These are phyloP conservation scores for Ophiocordyceps australis DNA, from an alignment of 2,329 filamentous ascomycete species.

Conservation along the genomic window DNA sequence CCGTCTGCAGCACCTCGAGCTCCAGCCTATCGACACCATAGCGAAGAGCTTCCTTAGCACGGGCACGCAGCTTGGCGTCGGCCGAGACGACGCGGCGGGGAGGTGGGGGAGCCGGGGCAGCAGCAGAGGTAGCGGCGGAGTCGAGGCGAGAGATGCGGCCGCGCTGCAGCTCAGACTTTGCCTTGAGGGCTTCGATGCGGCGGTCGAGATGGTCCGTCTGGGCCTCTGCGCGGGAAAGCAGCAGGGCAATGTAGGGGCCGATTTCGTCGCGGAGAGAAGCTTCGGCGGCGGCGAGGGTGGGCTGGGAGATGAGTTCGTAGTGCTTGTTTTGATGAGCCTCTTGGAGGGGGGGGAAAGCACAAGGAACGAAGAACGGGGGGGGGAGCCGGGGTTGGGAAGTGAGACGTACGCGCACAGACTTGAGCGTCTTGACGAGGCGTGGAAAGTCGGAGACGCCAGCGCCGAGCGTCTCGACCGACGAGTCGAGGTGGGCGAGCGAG, in stretches of 20 bases:
- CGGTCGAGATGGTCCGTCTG: constrained; percentile 70
- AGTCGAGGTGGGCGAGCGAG: constrained; percentile 42
- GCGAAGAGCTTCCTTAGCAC: constrained; percentile 63
- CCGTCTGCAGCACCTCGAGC: constrained; percentile 66
- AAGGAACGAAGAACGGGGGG: not conserved
- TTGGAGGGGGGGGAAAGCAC: constrained; percentile 1
- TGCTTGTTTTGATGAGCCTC: constrained; percentile 33
- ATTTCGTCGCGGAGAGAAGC: constrained; percentile 75
- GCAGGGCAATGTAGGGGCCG: constrained; percentile 62
- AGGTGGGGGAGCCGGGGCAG: constrained; percentile 4
- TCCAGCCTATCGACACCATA: constrained; percentile 78
- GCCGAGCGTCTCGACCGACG: constrained; percentile 37
- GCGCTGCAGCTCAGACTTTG: constrained; percentile 67
- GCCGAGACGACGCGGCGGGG: constrained; percentile 26
- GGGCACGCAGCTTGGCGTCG: constrained; percentile 29
- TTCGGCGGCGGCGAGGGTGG: constrained; percentile 66
- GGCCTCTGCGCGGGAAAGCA: constrained; percentile 66
- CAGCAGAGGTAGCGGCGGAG: constrained; percentile 3
- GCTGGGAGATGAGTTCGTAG: constrained; percentile 82
- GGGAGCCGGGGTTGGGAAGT: not conserved
- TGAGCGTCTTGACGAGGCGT: constrained; percentile 33
- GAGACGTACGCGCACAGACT: constrained; percentile 33
- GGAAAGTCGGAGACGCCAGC: constrained; percentile 40
- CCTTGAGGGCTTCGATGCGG: constrained; percentile 68
- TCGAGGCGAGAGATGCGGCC: constrained; percentile 31